Conservation (phyloP, 106 monocot genomes). For the Dendrobium chrysotoxum region DNA sequence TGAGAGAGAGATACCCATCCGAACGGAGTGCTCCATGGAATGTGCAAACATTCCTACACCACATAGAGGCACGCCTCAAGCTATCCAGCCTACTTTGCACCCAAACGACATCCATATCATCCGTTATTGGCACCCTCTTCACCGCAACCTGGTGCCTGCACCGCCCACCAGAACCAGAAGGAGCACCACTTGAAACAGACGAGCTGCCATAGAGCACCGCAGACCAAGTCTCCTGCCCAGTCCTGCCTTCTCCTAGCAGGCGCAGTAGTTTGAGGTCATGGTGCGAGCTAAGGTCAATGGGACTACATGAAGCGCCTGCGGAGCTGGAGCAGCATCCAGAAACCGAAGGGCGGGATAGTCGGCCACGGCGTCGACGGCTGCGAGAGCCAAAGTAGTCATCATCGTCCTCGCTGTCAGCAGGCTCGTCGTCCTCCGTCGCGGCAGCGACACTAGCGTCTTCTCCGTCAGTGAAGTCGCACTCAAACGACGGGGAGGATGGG, state of each 20-base stretch:
- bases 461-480: conserved; percentile 55
- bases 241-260: conserved; percentile 45
- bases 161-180: conserved; percentile 25
- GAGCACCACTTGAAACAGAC: conserved; percentile 7
- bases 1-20: conserved; percentile 70
- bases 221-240: conserved; percentile 83
- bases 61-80: conserved; percentile 62
- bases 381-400: conserved; percentile 30
- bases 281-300: conserved; percentile 66
- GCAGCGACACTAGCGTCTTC: conserved; percentile 26
- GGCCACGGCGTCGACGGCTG: conserved; percentile 3
- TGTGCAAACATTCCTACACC: conserved; percentile 92
- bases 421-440: conserved; percentile 3
- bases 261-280: conserved; percentile 66
- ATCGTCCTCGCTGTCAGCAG: conserved; percentile 21
- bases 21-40: conserved; percentile 74
- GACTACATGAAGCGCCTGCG: conserved; percentile 9
- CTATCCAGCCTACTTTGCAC: conserved; percentile 64
- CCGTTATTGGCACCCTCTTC: conserved; percentile 64
- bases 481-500: conserved; percentile 53
- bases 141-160: conserved; percentile 81
- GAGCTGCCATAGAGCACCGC: conserved; percentile 50
- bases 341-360: conserved; percentile 22
- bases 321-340: conserved; percentile 18
- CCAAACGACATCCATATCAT: conserved; percentile 57